Evolutionary conservation across 2,329 filamentous ascomycete genomes (phyloP), one percentile per base, ranked within the genome.

Genomic region (Trichocomaceae sp.): DNA sequence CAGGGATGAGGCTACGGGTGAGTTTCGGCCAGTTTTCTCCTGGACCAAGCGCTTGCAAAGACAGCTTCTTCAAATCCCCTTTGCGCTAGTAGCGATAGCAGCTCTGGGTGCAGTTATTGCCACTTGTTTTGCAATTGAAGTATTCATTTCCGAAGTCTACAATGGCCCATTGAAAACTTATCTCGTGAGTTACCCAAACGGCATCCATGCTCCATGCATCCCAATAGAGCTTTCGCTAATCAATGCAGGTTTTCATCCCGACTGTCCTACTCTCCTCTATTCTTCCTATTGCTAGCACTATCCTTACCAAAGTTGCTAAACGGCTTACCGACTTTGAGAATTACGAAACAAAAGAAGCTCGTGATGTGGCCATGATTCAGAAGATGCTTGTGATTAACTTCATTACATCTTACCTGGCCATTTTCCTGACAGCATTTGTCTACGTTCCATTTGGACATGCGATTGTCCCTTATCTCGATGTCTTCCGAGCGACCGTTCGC

Each of bases 351-450:
- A 82, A 87, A 54, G 87, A 91, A 60, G 85, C 84, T 2, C 87
- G 96, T 64, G 84, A 95, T 59, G 83, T 86, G 22, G 88, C 91
- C 2, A 79, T 97, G 67, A 90, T 93, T 1, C 86, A 88, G 59
- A 99, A 99, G 75, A 86, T 96, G 50, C 97, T 99, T 65, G 85
- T 97, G n/a, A 82, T 97, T 63, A 96, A 97, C 75, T 96, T 97
- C 72, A 92, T 97, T 71, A 96, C 90, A 5, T 96, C 91, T 0
- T 97, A 96, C 69, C 84, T 95, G 54, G 88, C 90, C 1, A 84
- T 95, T 17, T 86, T 95, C 67, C 79, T 97, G 29, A 96, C 91
- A 0, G 89, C 91, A 0, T 97, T 97, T 64, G 85, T 97, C 60
- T 97, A 97, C 64, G 88, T 96, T 15, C 92, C 92, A 0, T 99